Base-by-base conservation (phyloP, 768 basidiomycete species). In the Russula brevipes region DNA sequence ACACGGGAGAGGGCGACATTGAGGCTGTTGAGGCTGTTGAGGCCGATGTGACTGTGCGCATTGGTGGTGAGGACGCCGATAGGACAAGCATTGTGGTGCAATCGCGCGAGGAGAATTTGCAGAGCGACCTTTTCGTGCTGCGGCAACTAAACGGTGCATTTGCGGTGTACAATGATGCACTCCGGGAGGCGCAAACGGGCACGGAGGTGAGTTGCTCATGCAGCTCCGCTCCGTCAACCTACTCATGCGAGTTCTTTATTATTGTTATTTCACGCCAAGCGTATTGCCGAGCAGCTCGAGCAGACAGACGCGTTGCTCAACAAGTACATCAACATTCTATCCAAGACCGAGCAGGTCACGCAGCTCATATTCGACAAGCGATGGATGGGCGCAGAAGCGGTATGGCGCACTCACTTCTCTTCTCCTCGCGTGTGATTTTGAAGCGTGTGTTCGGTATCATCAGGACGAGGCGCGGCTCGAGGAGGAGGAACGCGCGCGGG, bases 271-370 rank as follows among this genome's bases (percentile, higher is more conserved):
- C 8, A 9, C 16, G 31, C 42, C 19, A 19, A 73, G 89, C 82
- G 84, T 68, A 79, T 90, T 44, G 85, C 85, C 10, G 73, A 72
- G 36, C 89, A 90, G 66, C 72, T 92, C 39, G 80, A 79, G 52
- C 82, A 91, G 66, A 91, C 90, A 0, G 85, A 91, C 69, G 82
- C 81, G 1, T 75, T 92, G 60, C 75, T 92, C 62, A 85, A 89
- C 73, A 88, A 85, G 79, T 92, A 92, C 70, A 81, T 88, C 47
- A 76, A 74, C 46, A 82, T 89, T 52, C 76, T 92, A 19, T 81
- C 82, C 5, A 85, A 83, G 71, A 88, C 89, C 2, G 89, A 91
- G 72, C 80, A 83, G 14, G 79, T 83, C 64, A 76, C 88, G 3
- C 81, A 81, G 36, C 73, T 91, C 61, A 83, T 92, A 17, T 85